Evolutionary conservation across 2,329 filamentous ascomycete genomes (phyloP).

Genomic region (Trichoderma sp.): DNA sequence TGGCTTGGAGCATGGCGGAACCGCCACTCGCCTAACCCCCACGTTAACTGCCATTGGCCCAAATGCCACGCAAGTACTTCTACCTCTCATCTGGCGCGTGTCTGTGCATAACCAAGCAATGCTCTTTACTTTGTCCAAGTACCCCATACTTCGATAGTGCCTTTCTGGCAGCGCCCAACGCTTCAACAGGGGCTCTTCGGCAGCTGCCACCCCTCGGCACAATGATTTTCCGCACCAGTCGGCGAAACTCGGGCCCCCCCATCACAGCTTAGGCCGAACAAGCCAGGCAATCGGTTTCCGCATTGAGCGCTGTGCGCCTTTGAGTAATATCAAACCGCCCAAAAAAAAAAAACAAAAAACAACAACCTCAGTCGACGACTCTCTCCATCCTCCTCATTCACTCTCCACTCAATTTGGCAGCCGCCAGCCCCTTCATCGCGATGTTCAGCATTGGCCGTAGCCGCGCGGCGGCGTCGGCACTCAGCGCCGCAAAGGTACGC

Average conservation of each 20-base stretch:
- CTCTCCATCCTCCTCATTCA: slow-evolving; percentile 17
- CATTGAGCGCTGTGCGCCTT: slow-evolving; percentile 24
- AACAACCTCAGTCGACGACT: slow-evolving; percentile 1
- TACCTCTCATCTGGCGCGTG: neutral
- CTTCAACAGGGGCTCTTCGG: slow-evolving; percentile 11
- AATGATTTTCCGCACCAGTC: slow-evolving; percentile 18
- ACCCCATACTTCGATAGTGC: neutral
- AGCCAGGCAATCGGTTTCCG: slow-evolving; percentile 21
- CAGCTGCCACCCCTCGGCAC: neutral
- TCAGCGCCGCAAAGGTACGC: slow-evolving; percentile 74
- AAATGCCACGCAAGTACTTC: neutral
- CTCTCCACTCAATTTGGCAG: slow-evolving; percentile 22
- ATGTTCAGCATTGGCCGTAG: slow-evolving; percentile 90
- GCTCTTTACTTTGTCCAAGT: neutral
- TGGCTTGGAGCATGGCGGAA: neutral
- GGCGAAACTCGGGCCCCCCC: slow-evolving; percentile 25
- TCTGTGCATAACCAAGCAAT: neutral
- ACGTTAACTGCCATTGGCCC: neutral
- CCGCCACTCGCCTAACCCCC: neutral
- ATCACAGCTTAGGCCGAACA: slow-evolving; percentile 8
- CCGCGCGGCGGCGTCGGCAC: slow-evolving; percentile 74
- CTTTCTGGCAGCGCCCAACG: neutral
- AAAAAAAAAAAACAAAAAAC: slow-evolving; percentile 1
- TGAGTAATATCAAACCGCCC: slow-evolving; percentile 19
- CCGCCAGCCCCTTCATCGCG: slow-evolving; percentile 32